A percentile compares a stretch with the other conserved stretches of the same genome.
phyloP scores from a whole-genome alignment of 2,329 filamentous ascomycete species.

The Phialophora chinensis region DNA sequence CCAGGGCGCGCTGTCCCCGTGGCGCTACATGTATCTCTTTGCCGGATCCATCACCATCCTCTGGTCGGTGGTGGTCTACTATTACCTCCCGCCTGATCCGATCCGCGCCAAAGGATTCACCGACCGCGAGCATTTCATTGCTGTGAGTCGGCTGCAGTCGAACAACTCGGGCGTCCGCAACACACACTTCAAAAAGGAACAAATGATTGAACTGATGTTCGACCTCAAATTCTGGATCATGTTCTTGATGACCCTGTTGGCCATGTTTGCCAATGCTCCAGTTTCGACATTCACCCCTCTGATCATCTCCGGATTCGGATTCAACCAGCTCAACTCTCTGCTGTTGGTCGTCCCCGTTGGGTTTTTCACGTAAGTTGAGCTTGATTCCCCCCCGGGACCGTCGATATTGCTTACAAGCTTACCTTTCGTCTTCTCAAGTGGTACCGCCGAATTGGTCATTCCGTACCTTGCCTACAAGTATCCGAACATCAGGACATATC shows the following conservation, averaged over 20 bases:
- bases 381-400: too few species aligned
- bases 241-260: conserved; percentile 63
- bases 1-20: conserved; percentile 55
- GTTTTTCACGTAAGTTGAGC: too few species aligned
- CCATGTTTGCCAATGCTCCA: conserved; percentile 72
- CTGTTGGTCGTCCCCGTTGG: too few species aligned
- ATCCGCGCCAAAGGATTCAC: conserved; percentile 72
- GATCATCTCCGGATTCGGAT: conserved; percentile 62
- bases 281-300: conserved; percentile 69
- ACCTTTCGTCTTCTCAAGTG: too few species aligned
- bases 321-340: too few species aligned
- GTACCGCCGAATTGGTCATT: too few species aligned
- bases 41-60: conserved; percentile 67
- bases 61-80: conserved; percentile 62
- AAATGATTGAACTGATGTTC: conserved; percentile 61
- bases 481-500: too few species aligned
- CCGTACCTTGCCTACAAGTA: too few species aligned
- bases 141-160: conserved; percentile 66
- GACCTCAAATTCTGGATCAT: conserved; percentile 70
- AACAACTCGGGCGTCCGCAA: conserved; percentile 69
- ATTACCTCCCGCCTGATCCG: conserved; percentile 69
- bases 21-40: conserved; percentile 74
- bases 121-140: conserved; percentile 65
- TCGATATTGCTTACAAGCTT: too few species aligned
- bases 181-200: conserved; percentile 63